Conservation (phyloP, 352 stramenopile genomes). For the Globisporangium camurandrum region DNA sequence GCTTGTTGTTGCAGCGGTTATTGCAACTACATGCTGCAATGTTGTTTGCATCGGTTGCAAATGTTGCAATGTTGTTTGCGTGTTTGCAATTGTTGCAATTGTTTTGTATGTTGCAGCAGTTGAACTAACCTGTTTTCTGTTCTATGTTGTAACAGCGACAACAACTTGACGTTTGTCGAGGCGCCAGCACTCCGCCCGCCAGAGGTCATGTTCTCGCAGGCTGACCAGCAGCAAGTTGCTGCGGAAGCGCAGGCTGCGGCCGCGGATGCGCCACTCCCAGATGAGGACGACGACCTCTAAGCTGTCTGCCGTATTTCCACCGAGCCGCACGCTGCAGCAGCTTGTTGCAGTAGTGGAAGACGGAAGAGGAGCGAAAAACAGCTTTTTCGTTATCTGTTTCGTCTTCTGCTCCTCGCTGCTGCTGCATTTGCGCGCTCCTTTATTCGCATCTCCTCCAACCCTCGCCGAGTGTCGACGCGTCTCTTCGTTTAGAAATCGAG, state of each 20-base stretch:
- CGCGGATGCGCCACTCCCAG: slow-evolving; percentile 90
- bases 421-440: background rate
- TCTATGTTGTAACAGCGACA: slow-evolving; percentile 66
- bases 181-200: slow-evolving; percentile 93
- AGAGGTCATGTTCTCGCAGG: slow-evolving; percentile 94
- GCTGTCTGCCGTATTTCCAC: slow-evolving; percentile 26
- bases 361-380: no score
- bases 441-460: background rate
- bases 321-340: no score
- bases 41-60: no score
- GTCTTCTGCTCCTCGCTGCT: no score
- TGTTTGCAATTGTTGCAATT: background rate
- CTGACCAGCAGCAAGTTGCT: slow-evolving; percentile 91
- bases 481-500: slow-evolving; percentile 23
- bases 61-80: background rate
- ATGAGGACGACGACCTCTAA: slow-evolving; percentile 98
- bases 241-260: slow-evolving; percentile 87
- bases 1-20: no score
- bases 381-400: no score
- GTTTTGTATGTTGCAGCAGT: slow-evolving; percentile 8
- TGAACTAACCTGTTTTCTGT: slow-evolving; percentile 6
- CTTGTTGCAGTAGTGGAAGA: no score
- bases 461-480: slow-evolving; percentile 1
- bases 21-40: no score
- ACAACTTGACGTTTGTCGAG: slow-evolving; percentile 98